Conservation (phyloP, 352 stramenopile genomes). For the Elongisporangium senticosum region DNA sequence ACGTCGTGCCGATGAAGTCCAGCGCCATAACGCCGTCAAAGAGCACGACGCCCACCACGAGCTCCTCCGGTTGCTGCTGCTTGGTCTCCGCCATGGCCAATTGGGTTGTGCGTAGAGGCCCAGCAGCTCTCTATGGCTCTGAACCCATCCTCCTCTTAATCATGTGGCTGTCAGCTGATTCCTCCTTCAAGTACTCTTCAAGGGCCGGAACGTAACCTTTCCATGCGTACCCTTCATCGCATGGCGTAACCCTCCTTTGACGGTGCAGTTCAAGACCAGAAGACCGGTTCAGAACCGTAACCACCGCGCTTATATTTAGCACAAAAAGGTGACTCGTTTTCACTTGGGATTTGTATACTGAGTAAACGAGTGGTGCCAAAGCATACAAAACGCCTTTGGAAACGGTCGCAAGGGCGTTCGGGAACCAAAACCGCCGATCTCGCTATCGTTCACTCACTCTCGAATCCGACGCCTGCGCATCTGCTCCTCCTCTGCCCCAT, state of each 20-base stretch:
- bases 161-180: neutral
- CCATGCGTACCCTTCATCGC: neutral
- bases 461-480: neutral
- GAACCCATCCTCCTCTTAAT: neutral
- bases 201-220: neutral
- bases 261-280: neutral
- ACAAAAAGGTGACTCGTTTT: neutral
- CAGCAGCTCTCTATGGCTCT: neutral
- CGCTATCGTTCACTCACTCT: neutral
- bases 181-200: neutral
- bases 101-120: neutral
- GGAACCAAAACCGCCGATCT: neutral
- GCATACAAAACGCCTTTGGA: neutral
- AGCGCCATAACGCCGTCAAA: slow-evolving; percentile 56
- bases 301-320: neutral
- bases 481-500: neutral
- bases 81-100: neutral
- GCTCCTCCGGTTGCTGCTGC: neutral
- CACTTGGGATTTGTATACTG: neutral
- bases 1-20: slow-evolving; percentile 50
- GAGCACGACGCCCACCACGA: slow-evolving; percentile 50
- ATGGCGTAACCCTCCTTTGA: neutral
- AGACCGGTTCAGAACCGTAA: neutral
- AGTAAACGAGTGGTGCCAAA: neutral
- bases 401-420: neutral